Percentiles rank a stretch among this genome's conserved stretches.
These are phyloP conservation scores for Russula abietina DNA, from an alignment of 768 basidiomycete species.

Conservation along the genomic window DNA sequence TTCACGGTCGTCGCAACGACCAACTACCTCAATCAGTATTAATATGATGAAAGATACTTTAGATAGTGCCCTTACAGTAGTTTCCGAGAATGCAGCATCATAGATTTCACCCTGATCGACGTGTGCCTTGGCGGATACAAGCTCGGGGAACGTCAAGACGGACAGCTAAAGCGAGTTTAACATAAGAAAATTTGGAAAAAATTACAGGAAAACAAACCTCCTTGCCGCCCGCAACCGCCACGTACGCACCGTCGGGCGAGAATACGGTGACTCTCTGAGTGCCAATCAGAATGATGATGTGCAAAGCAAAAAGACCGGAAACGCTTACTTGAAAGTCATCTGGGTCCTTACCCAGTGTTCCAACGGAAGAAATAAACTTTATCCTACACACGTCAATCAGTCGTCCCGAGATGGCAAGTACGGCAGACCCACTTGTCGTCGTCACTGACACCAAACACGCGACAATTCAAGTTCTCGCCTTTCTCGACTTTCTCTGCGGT, in stretches of 20 bases:
- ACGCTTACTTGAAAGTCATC: slow-evolving; percentile 79
- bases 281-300: slow-evolving; percentile 19
- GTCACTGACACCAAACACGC: slow-evolving; percentile 51
- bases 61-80: slow-evolving; percentile 40
- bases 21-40: slow-evolving; percentile 39
- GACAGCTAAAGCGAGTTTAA: slow-evolving; percentile 23
- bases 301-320: neutral
- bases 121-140: slow-evolving; percentile 42
- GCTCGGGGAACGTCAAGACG: slow-evolving; percentile 30
- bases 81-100: slow-evolving; percentile 71
- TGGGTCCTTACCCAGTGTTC: slow-evolving; percentile 55
- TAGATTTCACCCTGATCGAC: slow-evolving; percentile 76
- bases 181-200: neutral
- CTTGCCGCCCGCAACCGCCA: slow-evolving; percentile 69
- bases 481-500: slow-evolving; percentile 51
- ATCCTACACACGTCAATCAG: slow-evolving; percentile 40
- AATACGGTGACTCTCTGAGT: slow-evolving; percentile 83
- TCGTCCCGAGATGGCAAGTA: neutral
- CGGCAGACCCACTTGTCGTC: slow-evolving; percentile 49
- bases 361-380: slow-evolving; percentile 41
- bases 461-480: slow-evolving; percentile 80
- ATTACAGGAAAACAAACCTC: slow-evolving; percentile 43
- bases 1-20: slow-evolving; percentile 60
- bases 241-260: slow-evolving; percentile 57
- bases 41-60: neutral